phyloP scores from a whole-genome alignment of 2,329 filamentous ascomycete genomes.

The Arthroderma sp. region DNA sequence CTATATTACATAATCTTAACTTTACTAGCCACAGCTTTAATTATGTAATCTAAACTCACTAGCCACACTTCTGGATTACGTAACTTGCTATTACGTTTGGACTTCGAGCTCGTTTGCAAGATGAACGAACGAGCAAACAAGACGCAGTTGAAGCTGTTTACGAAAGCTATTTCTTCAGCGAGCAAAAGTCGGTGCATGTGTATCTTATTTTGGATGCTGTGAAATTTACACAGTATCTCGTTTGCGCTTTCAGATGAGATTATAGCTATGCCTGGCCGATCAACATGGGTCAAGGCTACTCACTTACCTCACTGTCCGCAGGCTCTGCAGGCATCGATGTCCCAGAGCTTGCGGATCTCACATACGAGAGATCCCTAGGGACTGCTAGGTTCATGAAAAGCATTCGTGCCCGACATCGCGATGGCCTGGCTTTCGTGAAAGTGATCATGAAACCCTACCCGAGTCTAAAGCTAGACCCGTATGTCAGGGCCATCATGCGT shows the following conservation, averaged over 20 bases:
- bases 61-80: too few relatives aligned
- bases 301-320: constrained; percentile 77
- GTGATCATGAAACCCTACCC: constrained; percentile 86
- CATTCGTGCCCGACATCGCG: constrained; percentile 76
- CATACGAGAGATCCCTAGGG: constrained; percentile 85
- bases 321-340: constrained; percentile 90
- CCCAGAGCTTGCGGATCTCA: constrained; percentile 77
- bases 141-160: neutral
- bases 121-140: neutral
- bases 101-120: neutral
- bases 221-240: neutral
- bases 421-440: constrained; percentile 88
- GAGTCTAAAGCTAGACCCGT: constrained; percentile 65
- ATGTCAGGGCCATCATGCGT: constrained; percentile 67
- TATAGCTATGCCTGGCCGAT: constrained; percentile 8
- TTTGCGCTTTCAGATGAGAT: neutral
- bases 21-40: neutral
- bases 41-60: neutral
- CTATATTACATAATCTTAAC: neutral
- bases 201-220: neutral
- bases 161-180: neutral
- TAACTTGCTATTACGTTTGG: too few relatives aligned
- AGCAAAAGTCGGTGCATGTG: neutral
- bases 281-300: constrained; percentile 92
- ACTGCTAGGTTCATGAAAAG: constrained; percentile 94